Percentiles rank a stretch among this genome's conserved stretches.
phyloP scores from a whole-genome alignment of 208 protist species.

The Crithidia mellificae region DNA sequence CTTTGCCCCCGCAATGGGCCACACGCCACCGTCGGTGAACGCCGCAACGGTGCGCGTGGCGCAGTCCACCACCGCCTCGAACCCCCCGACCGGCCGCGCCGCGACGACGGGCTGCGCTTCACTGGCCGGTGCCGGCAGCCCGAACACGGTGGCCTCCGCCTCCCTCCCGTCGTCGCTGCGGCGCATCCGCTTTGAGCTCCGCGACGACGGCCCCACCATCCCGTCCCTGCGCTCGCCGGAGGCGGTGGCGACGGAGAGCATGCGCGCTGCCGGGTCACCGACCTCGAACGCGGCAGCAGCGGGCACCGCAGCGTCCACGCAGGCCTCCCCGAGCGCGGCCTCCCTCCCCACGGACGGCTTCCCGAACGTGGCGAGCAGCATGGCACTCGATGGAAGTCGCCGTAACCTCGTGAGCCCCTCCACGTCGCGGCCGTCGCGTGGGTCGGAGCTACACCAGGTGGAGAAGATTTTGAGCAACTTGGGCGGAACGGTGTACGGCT shows the following conservation, averaged over 20 bases:
- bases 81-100: conserved; percentile 1
- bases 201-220: conserved; percentile 57
- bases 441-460: conserved; percentile 39
- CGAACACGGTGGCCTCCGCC: conserved; percentile 20
- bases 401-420: neutral
- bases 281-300: neutral
- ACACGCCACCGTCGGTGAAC: conserved; percentile 14
- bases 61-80: conserved; percentile 17
- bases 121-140: neutral
- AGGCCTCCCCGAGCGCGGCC: conserved; percentile 1
- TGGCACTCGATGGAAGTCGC: neutral
- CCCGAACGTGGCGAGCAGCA: conserved; percentile 1
- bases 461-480: conserved; percentile 50
- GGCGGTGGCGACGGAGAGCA: conserved; percentile 13
- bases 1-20: neutral
- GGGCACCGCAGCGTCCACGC: neutral
- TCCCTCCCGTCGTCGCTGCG: conserved; percentile 51
- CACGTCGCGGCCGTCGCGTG: conserved; percentile 11
- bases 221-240: conserved; percentile 25
- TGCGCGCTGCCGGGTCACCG: neutral
- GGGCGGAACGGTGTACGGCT: conserved; percentile 70
- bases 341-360: conserved; percentile 1
- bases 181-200: conserved; percentile 72
- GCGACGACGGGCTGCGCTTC: neutral
- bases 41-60: neutral